Conservation (phyloP, 352 stramenopile species). For the Aphanomyces cochlioides region DNA sequence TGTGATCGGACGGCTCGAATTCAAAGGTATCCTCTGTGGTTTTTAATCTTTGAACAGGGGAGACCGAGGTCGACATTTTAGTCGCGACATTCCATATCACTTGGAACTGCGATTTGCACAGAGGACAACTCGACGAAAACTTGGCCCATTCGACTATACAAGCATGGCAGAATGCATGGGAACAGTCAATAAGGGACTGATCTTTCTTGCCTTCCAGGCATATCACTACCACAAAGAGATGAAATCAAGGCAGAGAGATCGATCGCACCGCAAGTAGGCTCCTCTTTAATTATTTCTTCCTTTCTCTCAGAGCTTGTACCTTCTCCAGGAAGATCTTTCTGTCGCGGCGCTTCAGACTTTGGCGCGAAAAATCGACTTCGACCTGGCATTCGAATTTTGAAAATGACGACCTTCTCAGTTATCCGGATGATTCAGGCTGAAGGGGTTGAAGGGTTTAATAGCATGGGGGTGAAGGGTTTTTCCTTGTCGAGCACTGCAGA, state of each 20-base stretch:
- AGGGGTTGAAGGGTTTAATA: too few species aligned
- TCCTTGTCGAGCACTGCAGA: too few species aligned
- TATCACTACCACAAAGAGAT: neutral
- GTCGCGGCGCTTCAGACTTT: neutral
- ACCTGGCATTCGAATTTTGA: neutral
- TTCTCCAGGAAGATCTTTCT: neutral
- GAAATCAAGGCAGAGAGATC: neutral
- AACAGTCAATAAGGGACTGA: neutral
- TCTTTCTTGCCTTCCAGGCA: neutral
- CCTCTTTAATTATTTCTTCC: neutral
- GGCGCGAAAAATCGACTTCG: neutral
- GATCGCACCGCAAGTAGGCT: neutral
- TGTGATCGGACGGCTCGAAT: neutral
- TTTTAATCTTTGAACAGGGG: neutral
- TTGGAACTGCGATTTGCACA: conserved; percentile 10
- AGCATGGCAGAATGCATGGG: neutral
- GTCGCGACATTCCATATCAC: neutral
- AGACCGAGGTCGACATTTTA: neutral
- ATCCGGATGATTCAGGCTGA: conserved; percentile 42
- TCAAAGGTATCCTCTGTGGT: neutral
- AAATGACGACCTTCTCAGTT: neutral
- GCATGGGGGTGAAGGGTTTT: too few species aligned
- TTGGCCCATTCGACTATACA: conserved; percentile 5
- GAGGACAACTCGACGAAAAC: neutral
- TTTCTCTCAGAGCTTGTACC: neutral